Evolutionary conservation across 2,329 filamentous ascomycete genomes (phyloP).

Genomic region (Aspergillus hiratsukae): DNA sequence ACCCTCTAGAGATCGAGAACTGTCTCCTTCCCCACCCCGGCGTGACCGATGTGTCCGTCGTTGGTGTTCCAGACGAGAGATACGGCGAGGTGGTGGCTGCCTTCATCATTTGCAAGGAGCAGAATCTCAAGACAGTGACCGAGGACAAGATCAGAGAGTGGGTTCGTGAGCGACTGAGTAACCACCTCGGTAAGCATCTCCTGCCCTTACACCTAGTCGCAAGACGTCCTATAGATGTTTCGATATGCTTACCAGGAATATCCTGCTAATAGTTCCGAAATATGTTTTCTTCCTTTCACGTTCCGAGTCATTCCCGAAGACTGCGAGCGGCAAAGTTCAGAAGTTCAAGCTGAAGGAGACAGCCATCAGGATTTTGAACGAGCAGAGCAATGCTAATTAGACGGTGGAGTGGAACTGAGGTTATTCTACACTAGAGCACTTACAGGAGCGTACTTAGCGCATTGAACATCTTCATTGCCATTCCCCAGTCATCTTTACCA

Average conservation of each 20-base stretch:
- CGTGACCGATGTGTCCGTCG: slow-evolving; percentile 73
- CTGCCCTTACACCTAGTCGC: background rate
- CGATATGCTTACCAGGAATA: background rate
- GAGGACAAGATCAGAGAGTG: slow-evolving; percentile 62
- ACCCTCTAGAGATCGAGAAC: slow-evolving; percentile 89
- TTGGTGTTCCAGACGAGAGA: slow-evolving; percentile 74
- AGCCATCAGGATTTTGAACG: slow-evolving; percentile 49
- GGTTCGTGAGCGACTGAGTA: slow-evolving; percentile 66
- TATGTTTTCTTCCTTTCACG: slow-evolving; percentile 73
- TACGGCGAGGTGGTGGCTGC: slow-evolving; percentile 86
- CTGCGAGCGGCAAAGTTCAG: slow-evolving; percentile 93
- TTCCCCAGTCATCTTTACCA: background rate
- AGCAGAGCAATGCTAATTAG: slow-evolving; percentile 13
- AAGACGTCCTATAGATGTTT: background rate
- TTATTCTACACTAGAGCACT: background rate
- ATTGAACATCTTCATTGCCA: background rate
- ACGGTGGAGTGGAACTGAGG: background rate
- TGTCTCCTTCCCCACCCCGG: slow-evolving; percentile 69
- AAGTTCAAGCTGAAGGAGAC: slow-evolving; percentile 79
- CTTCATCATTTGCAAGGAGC: slow-evolving; percentile 62
- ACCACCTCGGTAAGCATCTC: slow-evolving; percentile 58
- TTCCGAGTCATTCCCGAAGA: slow-evolving; percentile 76
- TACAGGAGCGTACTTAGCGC: background rate
- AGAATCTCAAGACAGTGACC: slow-evolving; percentile 38
- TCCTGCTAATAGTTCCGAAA: slow-evolving; percentile 59